phyloP scores from a whole-genome alignment of 768 basidiomycete species.

The Phaeotremella fagi region DNA sequence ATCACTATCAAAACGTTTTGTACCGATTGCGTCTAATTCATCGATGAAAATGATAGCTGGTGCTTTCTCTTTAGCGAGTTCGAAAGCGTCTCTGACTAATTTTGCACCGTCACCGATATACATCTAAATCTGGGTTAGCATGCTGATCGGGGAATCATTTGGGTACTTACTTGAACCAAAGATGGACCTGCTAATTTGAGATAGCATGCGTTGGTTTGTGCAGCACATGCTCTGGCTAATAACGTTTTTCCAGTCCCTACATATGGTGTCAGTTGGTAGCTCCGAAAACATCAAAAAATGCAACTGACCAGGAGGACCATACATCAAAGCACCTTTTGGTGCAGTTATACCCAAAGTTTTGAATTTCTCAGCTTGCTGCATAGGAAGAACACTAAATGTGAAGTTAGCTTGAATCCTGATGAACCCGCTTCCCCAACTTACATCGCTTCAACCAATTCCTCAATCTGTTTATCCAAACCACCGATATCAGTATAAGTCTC shows the following conservation, averaged over 20 bases:
- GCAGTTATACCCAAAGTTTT: constrained; percentile 96
- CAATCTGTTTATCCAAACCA: constrained; percentile 98
- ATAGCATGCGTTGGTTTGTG: constrained; percentile 96
- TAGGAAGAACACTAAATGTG: constrained; percentile 67
- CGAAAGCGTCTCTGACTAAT: constrained; percentile 96
- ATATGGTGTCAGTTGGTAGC: not conserved
- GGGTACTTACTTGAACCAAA: constrained; percentile 64
- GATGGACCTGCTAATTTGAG: constrained; percentile 96
- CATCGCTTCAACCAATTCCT: constrained; percentile 96
- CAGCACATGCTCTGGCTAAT: constrained; percentile 94
- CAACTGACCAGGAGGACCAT: constrained; percentile 82
- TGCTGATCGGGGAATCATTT: not conserved
- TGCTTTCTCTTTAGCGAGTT: constrained; percentile 94
- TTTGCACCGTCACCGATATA: constrained; percentile 99
- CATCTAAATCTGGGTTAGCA: constrained; percentile 55
- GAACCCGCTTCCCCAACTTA: constrained; percentile 23
- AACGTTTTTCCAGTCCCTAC: constrained; percentile 89
- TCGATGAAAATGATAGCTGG: constrained; percentile 99
- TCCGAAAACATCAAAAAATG: not conserved
- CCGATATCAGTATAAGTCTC: constrained; percentile 92
- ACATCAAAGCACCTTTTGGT: constrained; percentile 98
- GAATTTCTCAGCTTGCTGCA: constrained; percentile 98
- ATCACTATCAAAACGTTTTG: constrained; percentile 96
- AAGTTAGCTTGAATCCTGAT: too few relatives aligned
- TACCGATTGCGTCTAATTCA: constrained; percentile 97